A percentile compares a stretch with the other conserved stretches of the same genome.
Conservation (phyloP, 176 grass and related monocot genomes). For the Triticum turgidum region DNA sequence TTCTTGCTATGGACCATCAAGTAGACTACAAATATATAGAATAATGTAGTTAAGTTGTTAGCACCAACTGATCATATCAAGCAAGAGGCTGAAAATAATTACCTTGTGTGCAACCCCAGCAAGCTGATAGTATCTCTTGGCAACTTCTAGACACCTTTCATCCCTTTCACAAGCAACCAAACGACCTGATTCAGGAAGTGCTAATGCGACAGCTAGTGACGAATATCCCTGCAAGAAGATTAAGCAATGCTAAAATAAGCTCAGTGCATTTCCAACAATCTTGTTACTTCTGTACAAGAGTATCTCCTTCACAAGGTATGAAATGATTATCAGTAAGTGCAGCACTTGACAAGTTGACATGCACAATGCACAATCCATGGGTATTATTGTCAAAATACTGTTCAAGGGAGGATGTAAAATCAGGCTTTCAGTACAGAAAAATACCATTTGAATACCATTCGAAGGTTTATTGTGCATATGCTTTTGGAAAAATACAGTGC, state of each 20-base stretch:
- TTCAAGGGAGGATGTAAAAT: not conserved
- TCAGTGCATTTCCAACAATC: not conserved
- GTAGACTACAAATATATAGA: not conserved
- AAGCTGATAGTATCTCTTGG: conserved; percentile 76
- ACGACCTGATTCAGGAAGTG: conserved; percentile 75
- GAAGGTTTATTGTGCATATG: not conserved
- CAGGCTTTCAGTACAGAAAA: not conserved
- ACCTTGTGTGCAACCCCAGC: conserved; percentile 91
- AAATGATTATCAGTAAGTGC: not conserved
- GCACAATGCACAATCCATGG: not conserved
- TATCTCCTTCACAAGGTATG: not conserved
- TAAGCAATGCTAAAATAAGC: not conserved
- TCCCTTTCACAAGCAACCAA: conserved; percentile 98
- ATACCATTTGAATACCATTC: not conserved
- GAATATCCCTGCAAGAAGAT: conserved; percentile 76
- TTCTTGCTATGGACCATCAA: not conserved
- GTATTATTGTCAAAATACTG: not conserved
- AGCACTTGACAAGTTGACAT: not conserved
- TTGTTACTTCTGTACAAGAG: not conserved
- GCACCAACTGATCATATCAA: not conserved
- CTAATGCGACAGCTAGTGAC: conserved; percentile 83
- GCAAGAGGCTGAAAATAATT: not conserved
- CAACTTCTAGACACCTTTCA: conserved; percentile 71
- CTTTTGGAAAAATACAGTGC: not conserved
- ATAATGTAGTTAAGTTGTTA: not conserved